Evolutionary conservation across 2,329 filamentous ascomycete species (phyloP), one percentile per base, ranked within the genome.

Genomic region (Paracamarosporium sp.): DNA sequence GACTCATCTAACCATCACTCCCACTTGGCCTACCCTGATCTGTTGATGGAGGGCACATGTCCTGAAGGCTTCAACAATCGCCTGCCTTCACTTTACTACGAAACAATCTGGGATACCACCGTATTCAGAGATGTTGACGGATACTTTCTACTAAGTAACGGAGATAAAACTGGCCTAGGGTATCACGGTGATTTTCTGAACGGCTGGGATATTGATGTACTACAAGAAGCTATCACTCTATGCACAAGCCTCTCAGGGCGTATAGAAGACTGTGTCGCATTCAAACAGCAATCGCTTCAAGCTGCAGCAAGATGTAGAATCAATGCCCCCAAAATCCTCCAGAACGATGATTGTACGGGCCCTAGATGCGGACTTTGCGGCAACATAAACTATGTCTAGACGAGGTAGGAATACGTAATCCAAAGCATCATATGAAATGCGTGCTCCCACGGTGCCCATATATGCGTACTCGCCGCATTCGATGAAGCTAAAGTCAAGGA

Each of bases 231-330:
- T 64, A 87, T 92, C 64, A 81, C 89, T 71, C 84, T 81, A 7
- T 97, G 93, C 84, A 94, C 89, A 48, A 90, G 87, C 76, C 70
- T 69, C 0, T 88, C 86, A 8, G 93, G 93, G 24, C 41, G 22
- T 25, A 22, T 44, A 44, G 41, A 44, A 15, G 41, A 44, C 41
- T 44, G 41, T 28, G 28, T 69, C 80, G 41, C 86, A 96, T 46
- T 68, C 83, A 40, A 91, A 93, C 75, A 97, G 93, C 79, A 78
- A 85, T 0, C 65, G 94, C 27, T 97, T 97, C 78, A 80, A 83
- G 50, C 80, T 96, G 54, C 87, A 93, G 73, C 41, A 44, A 27
- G 22, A 12, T 44, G 41, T 22, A 44, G 22, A 8, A 25, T 44
- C 5, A 44, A 22, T 20, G 11, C 22, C 3, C 41, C 41, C n/a